These are phyloP conservation scores for Rhizopogon sp. DNA, from an alignment of 768 basidiomycete genomes.

Conservation along the genomic window DNA sequence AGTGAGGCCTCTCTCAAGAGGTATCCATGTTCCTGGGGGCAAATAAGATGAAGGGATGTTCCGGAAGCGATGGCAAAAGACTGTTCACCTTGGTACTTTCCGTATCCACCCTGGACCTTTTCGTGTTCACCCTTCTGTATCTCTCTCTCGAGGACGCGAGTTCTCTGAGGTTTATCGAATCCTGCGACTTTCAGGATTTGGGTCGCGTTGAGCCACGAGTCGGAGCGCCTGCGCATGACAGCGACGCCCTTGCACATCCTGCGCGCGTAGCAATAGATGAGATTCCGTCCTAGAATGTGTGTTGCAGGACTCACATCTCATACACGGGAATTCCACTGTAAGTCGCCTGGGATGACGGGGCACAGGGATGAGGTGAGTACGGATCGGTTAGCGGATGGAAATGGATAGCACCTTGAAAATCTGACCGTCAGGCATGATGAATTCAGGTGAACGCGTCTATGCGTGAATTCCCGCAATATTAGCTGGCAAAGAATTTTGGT, in stretches of 20 bases:
- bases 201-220: constrained; percentile 98
- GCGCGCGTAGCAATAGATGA: constrained; percentile 34
- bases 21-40: constrained; percentile 91
- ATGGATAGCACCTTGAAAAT: constrained; percentile 73
- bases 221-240: constrained; percentile 94
- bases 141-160: constrained; percentile 94
- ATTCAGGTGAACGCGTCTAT: constrained; percentile 6
- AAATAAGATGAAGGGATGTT: not conserved
- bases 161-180: constrained; percentile 98
- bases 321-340: constrained; percentile 93
- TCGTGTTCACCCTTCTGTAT: constrained; percentile 99
- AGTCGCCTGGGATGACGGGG: constrained; percentile 55
- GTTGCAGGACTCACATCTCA: constrained; percentile 65
- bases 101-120: constrained; percentile 99
- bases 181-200: constrained; percentile 99
- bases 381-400: not conserved
- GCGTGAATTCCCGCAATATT: constrained; percentile 2
- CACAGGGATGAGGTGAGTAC: constrained; percentile 3
- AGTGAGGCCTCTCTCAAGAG: constrained; percentile 81
- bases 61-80: constrained; percentile 1
- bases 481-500: constrained; percentile 8
- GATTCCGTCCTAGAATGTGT: constrained; percentile 30
- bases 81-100: constrained; percentile 94
- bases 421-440: constrained; percentile 71
- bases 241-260: constrained; percentile 97